A percentile compares a stretch with the other conserved stretches of the same genome.
Conservation (phyloP, 2,329 filamentous ascomycete genomes). For the Lasiodiplodia gonubiensis region DNA sequence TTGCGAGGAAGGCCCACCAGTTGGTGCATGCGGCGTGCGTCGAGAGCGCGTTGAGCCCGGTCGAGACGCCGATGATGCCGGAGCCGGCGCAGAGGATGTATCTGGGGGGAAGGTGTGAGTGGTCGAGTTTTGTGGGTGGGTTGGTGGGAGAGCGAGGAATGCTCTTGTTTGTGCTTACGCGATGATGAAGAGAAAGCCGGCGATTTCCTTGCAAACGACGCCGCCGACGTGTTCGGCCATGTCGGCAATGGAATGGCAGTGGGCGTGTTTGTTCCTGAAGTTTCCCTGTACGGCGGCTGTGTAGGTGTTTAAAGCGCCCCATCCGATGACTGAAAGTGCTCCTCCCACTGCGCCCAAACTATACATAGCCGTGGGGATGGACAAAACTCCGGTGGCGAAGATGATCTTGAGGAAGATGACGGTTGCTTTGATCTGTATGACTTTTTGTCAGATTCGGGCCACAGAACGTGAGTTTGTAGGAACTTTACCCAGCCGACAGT, state of each 20-base stretch:
- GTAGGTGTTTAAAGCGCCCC: constrained; percentile 57
- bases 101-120: not conserved
- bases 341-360: constrained; percentile 56
- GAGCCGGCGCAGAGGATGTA: constrained; percentile 63
- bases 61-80: constrained; percentile 65
- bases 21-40: constrained; percentile 65
- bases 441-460: not conserved
- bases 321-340: constrained; percentile 55
- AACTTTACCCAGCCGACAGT: constrained; percentile 57
- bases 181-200: constrained; percentile 62
- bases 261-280: constrained; percentile 58
- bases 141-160: not conserved
- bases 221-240: constrained; percentile 66
- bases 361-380: constrained; percentile 57
- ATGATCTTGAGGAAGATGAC: constrained; percentile 40
- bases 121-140: not conserved
- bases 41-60: constrained; percentile 65
- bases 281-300: constrained; percentile 57
- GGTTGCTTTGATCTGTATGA: constrained; percentile 18
- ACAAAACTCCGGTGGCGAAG: constrained; percentile 58
- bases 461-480: too few species aligned
- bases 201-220: constrained; percentile 57
- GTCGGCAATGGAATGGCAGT: constrained; percentile 61
- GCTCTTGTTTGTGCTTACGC: constrained; percentile 37
- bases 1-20: constrained; percentile 62